Conservation (phyloP, 2,329 filamentous ascomycete genomes). For the Colletotrichum scovillei region DNA sequence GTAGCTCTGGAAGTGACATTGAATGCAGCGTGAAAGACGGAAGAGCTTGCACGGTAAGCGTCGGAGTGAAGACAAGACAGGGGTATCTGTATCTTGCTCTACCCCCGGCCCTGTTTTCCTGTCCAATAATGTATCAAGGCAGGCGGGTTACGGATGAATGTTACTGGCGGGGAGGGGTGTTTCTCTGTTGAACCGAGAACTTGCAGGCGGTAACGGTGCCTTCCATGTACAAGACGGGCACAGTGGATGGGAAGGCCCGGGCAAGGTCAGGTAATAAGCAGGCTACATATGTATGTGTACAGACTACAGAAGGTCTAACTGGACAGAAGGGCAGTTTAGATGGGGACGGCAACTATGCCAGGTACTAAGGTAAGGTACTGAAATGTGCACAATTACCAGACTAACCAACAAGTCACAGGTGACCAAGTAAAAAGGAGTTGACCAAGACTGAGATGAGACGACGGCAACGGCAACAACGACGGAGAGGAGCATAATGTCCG, state of each 20-base stretch:
- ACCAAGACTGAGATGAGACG: background rate
- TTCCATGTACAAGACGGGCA: background rate
- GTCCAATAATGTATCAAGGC: slow-evolving; percentile 3
- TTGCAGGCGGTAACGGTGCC: slow-evolving; percentile 11
- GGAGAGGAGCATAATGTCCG: background rate
- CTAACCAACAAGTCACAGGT: background rate
- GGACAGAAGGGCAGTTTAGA: background rate
- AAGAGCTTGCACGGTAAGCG: background rate
- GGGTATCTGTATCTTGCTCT: background rate
- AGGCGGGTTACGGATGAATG: background rate
- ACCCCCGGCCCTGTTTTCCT: slow-evolving; percentile 13
- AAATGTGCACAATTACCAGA: background rate
- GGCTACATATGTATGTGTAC: background rate
- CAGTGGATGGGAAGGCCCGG: slow-evolving; percentile 7
- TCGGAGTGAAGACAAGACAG: background rate
- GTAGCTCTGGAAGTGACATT: background rate
- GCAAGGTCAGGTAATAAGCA: background rate
- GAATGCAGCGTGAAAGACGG: background rate
- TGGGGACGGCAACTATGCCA: background rate
- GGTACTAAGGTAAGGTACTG: background rate
- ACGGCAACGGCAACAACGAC: background rate
- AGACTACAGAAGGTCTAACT: background rate
- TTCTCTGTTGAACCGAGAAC: background rate
- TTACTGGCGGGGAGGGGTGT: background rate
- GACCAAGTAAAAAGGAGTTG: background rate